Evolutionary conservation across 345 rosid species (phyloP).

Genomic region (Schrenkiella parvula): DNA sequence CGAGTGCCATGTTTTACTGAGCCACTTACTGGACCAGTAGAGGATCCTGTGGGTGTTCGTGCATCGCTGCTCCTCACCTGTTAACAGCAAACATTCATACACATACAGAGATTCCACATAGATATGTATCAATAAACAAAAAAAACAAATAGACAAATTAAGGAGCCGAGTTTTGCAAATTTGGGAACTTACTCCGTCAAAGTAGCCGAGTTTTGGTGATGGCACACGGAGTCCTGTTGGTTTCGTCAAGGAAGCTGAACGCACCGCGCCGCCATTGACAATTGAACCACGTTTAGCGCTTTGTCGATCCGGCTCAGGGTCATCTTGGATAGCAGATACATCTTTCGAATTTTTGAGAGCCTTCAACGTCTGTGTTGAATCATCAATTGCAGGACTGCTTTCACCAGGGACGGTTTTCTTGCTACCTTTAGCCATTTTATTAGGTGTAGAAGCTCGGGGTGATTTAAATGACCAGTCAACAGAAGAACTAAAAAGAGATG

Average conservation of each 20-base stretch:
- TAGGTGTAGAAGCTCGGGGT: slow-evolving; percentile 48
- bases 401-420: slow-evolving; percentile 14
- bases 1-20: slow-evolving; percentile 37
- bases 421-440: slow-evolving; percentile 37
- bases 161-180: slow-evolving; percentile 16
- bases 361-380: slow-evolving; percentile 32
- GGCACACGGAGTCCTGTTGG: slow-evolving; percentile 94
- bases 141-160: not conserved
- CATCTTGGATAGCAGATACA: slow-evolving; percentile 32
- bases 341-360: slow-evolving; percentile 30
- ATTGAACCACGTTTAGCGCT: slow-evolving; percentile 34
- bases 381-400: slow-evolving; percentile 10
- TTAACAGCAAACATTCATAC: slow-evolving; percentile 20
- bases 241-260: slow-evolving; percentile 38
- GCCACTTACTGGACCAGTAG: slow-evolving; percentile 33
- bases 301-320: slow-evolving; percentile 28
- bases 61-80: slow-evolving; percentile 51
- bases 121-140: not conserved
- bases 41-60: slow-evolving; percentile 48
- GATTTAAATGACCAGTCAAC: slow-evolving; percentile 77
- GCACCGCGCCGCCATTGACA: slow-evolving; percentile 32
- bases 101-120: slow-evolving; percentile 8
- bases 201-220: slow-evolving; percentile 91
- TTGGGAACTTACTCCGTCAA: slow-evolving; percentile 78
- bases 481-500: slow-evolving; percentile 65